phyloP scores from a whole-genome alignment of 257 asterid genomes.

The Solanum piurae region DNA sequence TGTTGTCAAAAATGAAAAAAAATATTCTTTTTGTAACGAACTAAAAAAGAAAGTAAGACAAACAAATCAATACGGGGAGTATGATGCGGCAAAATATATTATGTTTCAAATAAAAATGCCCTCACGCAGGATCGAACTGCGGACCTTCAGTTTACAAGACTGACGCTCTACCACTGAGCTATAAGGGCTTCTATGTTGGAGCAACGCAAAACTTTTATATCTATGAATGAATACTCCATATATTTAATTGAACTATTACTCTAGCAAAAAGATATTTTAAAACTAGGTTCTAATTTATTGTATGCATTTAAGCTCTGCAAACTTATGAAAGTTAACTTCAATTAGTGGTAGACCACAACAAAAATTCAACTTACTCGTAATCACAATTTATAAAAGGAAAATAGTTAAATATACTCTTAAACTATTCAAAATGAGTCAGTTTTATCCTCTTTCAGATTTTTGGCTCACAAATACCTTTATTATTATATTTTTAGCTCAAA shows the following conservation, averaged over 20 bases:
- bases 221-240: background rate
- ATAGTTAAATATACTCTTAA: background rate
- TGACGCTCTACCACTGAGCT: constrained; percentile 15
- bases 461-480: too few species aligned
- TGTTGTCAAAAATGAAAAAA: too few species aligned
- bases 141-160: constrained; percentile 16
- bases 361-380: background rate
- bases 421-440: background rate
- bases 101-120: background rate
- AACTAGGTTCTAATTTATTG: background rate
- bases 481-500: too few species aligned
- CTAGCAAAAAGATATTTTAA: background rate
- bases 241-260: too few species aligned
- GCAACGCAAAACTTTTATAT: too few species aligned
- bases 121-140: constrained; percentile 13
- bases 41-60: too few species aligned
- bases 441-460: background rate
- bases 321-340: background rate
- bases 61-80: too few species aligned
- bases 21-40: too few species aligned
- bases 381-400: background rate
- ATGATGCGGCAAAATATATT: background rate
- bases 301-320: background rate
- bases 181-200: background rate
- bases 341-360: background rate